These are phyloP conservation scores for Pichia sporocuriosa DNA, from an alignment of 805 yeast species.

Conservation along the genomic window DNA sequence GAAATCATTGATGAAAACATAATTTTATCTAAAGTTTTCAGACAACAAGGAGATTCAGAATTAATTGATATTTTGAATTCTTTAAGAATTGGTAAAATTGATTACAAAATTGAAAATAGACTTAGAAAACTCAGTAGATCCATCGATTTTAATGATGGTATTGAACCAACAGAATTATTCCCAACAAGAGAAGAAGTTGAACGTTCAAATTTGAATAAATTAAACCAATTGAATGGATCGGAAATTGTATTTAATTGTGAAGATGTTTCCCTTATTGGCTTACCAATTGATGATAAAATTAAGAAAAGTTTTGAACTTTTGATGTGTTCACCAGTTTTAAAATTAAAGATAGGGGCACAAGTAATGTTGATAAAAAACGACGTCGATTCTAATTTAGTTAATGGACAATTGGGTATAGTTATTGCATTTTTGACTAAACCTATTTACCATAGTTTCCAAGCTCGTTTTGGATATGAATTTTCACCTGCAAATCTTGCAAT, in stretches of 20 bases:
- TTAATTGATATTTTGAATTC: conserved; percentile 76
- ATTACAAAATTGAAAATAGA: conserved; percentile 38
- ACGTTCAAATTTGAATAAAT: conserved; percentile 52
- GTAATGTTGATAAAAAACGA: conserved; percentile 86
- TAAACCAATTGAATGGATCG: conserved; percentile 44
- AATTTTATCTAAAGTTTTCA: conserved; percentile 69
- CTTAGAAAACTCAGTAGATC: conserved; percentile 53
- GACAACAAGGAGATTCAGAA: conserved; percentile 76
- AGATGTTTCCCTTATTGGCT: conserved; percentile 27
- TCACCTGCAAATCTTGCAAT: conserved; percentile 6
- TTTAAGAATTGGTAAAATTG: conserved; percentile 65
- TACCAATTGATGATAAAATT: conserved; percentile 10
- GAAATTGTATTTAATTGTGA: conserved; percentile 37
- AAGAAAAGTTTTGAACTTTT: conserved; percentile 33
- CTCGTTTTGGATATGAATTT: conserved; percentile 11
- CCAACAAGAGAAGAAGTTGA: conserved; percentile 87
- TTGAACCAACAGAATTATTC: conserved; percentile 82
- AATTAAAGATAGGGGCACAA: conserved; percentile 79
- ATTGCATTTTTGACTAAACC: conserved; percentile 39
- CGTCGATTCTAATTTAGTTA: conserved; percentile 63
- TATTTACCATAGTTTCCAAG: conserved; percentile 21
- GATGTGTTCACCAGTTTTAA: conserved; percentile 62
- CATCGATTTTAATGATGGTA: conserved; percentile 60
- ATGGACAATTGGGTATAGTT: conserved; percentile 85
- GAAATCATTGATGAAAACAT: conserved; percentile 57